Conservation (phyloP, 371 early-diverging fungal species). For the Massospora cicadina region DNA sequence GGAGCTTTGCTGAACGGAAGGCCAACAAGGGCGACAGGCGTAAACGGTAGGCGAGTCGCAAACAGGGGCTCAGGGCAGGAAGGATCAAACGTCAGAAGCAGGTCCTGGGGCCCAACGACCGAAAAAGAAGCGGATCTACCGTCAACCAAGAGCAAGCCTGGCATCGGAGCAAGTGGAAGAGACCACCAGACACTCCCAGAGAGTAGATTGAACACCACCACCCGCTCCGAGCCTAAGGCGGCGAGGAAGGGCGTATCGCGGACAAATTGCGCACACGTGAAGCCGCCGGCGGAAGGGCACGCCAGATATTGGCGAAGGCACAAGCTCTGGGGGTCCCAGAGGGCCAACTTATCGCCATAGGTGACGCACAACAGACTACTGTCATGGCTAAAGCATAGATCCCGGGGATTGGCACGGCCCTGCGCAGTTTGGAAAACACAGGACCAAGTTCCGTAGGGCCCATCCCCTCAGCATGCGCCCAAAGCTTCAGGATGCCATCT, state of each 20-base stretch:
- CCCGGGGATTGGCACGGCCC: background rate
- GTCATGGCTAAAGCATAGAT: background rate
- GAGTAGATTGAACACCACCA: background rate
- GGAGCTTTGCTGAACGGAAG: background rate
- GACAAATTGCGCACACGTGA: background rate
- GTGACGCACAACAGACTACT: background rate
- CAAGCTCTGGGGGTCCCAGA: background rate
- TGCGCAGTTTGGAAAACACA: background rate
- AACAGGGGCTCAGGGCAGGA: background rate
- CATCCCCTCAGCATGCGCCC: background rate
- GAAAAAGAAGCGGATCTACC: background rate
- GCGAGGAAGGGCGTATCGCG: background rate
- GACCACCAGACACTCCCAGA: background rate
- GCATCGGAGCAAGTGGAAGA: background rate
- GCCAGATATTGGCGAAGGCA: background rate
- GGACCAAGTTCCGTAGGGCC: background rate
- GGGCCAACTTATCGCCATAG: constrained; percentile 1
- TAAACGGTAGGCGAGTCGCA: background rate
- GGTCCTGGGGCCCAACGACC: background rate
- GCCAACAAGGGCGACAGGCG: background rate
- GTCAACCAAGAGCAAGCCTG: background rate
- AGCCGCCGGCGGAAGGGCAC: background rate
- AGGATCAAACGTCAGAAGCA: constrained; percentile 3
- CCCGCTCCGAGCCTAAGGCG: background rate
- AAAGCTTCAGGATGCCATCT: constrained; percentile 6